Base-by-base conservation (phyloP, 2,329 filamentous ascomycete genomes). In the Fusarium paranaense region DNA sequence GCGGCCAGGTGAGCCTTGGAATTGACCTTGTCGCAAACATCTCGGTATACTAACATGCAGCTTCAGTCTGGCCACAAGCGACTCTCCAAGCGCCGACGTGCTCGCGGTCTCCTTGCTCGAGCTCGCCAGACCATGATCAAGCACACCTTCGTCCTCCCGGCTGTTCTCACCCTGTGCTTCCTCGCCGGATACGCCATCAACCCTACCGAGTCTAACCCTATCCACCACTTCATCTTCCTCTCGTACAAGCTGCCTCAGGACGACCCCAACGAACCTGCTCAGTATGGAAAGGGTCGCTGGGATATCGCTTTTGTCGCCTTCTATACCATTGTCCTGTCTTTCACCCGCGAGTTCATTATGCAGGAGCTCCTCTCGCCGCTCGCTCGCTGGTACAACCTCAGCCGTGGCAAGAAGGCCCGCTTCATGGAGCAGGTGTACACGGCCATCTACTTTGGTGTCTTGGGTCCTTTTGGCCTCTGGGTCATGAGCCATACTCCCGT, bases 351-450 rank as follows among this genome's bases (percentile, higher is more conserved):
- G 83, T 98, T 98, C 83, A 89, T 97, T 84, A 98, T 98, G 95
- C 95, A 98, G 85, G 92, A 95, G 78, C 79, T 97, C 60, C 90
- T 98, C 67, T 91, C 92, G 14, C 95, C 95, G 0, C 86, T 95
- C 71, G 94, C 95, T 7, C 87, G 90, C 50, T 87, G 86, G 75
- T 91, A 87, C 64, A 93, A 94, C 18, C 91, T 98, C 79, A 90
- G 89, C 72, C 90, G 92, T 66, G 91, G 88, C 73, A 98, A 98
- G 86, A 95, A 97, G 80, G 90, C 92, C 18, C 92, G 95, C 37
- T 98, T 98, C 87, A 97, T 98, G 94, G 95, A 98, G 83, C 95
- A 98, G 85, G 91, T 93, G 80, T 98, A 98, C 85, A 98, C 95
- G 2, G 95, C 95, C 30, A 86, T 98, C 63, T 98, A 98, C 88